Percentiles rank a stretch among this genome's conserved stretches.
phyloP scores from a whole-genome alignment of 805 yeast genomes.

The Metschnikowia kofuensis region DNA sequence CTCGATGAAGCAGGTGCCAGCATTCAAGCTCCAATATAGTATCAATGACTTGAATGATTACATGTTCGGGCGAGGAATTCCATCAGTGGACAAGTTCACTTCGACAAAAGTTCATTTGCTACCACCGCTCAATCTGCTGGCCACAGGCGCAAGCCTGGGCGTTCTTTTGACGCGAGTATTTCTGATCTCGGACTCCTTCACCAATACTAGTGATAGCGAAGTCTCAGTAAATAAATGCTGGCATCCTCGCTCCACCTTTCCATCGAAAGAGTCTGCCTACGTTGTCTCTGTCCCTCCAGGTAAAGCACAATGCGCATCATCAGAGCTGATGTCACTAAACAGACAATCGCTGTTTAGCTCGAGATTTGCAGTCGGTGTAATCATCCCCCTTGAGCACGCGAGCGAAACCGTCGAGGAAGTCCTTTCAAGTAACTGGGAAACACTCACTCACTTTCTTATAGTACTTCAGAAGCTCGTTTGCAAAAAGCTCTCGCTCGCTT shows the following conservation, averaged over 20 bases:
- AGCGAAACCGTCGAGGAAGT: constrained; percentile 34
- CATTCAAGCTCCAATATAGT: constrained; percentile 36
- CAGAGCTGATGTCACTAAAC: constrained; percentile 1
- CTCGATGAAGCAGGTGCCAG: not conserved
- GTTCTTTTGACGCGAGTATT: constrained; percentile 47
- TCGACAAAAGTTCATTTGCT: constrained; percentile 48
- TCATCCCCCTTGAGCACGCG: constrained; percentile 43
- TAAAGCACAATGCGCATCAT: not conserved
- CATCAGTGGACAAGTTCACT: constrained; percentile 43
- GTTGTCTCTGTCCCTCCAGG: not conserved
- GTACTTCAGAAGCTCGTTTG: constrained; percentile 38
- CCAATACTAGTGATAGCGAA: not conserved
- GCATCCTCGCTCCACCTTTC: constrained; percentile 43
- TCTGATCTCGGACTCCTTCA: constrained; percentile 29
- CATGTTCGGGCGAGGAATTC: constrained; percentile 58
- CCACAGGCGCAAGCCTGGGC: constrained; percentile 28
- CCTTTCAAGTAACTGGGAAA: constrained; percentile 49
- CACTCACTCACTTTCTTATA: constrained; percentile 39
- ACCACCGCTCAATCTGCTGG: constrained; percentile 38
- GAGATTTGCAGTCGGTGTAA: constrained; percentile 47
- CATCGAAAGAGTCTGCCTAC: constrained; percentile 22
- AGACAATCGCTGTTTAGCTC: constrained; percentile 20
- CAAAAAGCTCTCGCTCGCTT: constrained; percentile 32
- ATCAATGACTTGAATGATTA: constrained; percentile 45
- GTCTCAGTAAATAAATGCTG: constrained; percentile 26